A percentile compares a stretch with the other conserved stretches of the same genome.
Conservation (phyloP, 1,284 basidiomycete genomes). For the Melampsora allii-populina region DNA sequence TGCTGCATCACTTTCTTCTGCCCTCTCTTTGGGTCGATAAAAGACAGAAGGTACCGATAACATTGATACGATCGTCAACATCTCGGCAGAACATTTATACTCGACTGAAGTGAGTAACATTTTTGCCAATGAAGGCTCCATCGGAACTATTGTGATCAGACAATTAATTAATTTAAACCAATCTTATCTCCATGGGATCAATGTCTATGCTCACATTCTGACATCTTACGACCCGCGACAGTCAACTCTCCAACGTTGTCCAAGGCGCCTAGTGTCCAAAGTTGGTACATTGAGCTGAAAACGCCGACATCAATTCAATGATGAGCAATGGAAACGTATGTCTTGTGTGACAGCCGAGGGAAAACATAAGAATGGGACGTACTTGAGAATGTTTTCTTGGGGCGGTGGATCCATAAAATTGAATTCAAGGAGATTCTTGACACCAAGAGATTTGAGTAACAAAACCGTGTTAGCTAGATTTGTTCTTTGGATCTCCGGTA, state of each 20-base stretch:
- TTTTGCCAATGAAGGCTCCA: slow-evolving; percentile 86
- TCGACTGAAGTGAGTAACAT: slow-evolving; percentile 96
- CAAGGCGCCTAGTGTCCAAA: slow-evolving; percentile 96
- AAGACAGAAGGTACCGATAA: slow-evolving; percentile 95
- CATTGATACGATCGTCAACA: slow-evolving; percentile 99
- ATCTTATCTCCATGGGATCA: neutral
- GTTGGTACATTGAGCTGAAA: slow-evolving; percentile 96
- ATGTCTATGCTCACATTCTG: slow-evolving; percentile 60
- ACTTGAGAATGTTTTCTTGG: slow-evolving; percentile 55
- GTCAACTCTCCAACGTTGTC: slow-evolving; percentile 98
- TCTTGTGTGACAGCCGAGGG: neutral
- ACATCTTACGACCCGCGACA: slow-evolving; percentile 88
- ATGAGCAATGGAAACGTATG: neutral
- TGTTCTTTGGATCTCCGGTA: slow-evolving; percentile 97
- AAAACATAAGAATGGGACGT: neutral
- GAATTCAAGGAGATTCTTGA: slow-evolving; percentile 87
- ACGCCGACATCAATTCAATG: slow-evolving; percentile 68
- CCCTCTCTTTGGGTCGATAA: slow-evolving; percentile 88
- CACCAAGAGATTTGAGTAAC: slow-evolving; percentile 89
- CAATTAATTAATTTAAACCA: slow-evolving; percentile 58
- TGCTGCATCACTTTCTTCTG: slow-evolving; percentile 94
- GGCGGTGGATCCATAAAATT: slow-evolving; percentile 97
- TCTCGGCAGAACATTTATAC: slow-evolving; percentile 86
- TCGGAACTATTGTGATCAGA: slow-evolving; percentile 64
- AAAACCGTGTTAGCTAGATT: slow-evolving; percentile 96